Evolutionary conservation across 2,329 filamentous ascomycete genomes (phyloP).

Genomic region (Rasamsonia emersonii): DNA sequence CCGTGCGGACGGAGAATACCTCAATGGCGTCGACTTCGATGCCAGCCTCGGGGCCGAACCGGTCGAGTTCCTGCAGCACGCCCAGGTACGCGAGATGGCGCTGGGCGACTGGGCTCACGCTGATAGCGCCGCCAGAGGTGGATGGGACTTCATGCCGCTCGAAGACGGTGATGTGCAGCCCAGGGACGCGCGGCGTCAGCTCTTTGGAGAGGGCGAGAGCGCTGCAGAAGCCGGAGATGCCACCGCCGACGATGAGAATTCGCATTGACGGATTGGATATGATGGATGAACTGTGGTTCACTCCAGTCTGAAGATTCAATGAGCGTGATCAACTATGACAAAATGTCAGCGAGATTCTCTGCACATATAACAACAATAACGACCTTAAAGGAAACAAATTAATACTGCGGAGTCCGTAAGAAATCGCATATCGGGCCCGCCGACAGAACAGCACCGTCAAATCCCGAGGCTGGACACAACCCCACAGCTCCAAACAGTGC

Average conservation of each 20-base stretch:
- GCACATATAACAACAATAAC: too few species aligned
- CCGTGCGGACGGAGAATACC: slow-evolving; percentile 33
- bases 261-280: too few species aligned
- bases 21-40: slow-evolving; percentile 33
- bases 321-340: too few species aligned
- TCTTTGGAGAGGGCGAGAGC: slow-evolving; percentile 25
- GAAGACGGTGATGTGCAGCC: slow-evolving; percentile 29
- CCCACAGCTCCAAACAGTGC: too few species aligned
- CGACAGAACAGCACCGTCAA: too few species aligned
- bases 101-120: slow-evolving; percentile 37
- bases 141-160: slow-evolving; percentile 34
- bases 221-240: slow-evolving; percentile 26
- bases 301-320: too few species aligned
- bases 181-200: slow-evolving; percentile 23
- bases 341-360: too few species aligned
- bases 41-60: slow-evolving; percentile 30
- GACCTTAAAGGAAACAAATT: too few species aligned
- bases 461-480: too few species aligned
- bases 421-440: too few species aligned
- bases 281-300: too few species aligned
- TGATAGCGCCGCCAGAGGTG: slow-evolving; percentile 37
- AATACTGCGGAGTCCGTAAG: too few species aligned
- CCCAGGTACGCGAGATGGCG: slow-evolving; percentile 35
- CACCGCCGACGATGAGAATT: slow-evolving; percentile 27
- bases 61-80: slow-evolving; percentile 29